Base-by-base conservation (phyloP, 1,284 basidiomycete genomes). In the Leccinum pachyderme region DNA sequence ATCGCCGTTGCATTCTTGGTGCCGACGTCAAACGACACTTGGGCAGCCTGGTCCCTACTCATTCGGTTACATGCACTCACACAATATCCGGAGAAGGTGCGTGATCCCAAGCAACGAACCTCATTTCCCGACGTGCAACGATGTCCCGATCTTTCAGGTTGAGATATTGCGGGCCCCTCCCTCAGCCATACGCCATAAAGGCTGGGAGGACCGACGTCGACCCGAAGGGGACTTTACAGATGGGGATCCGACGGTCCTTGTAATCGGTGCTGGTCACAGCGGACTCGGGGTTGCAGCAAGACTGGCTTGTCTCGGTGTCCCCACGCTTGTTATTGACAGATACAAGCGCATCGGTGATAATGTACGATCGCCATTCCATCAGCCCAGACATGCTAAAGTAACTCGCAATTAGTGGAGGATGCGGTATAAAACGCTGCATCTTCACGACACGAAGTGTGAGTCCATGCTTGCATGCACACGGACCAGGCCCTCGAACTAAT, bases 261-360 rank as follows among this genome's bases (percentile, higher is more conserved):
- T 72, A 32, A 56, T 76, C 31, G 74, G 74, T 7, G 74, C 69
- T 12, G 74, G 74, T 9, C 77, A 69, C 54, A 70, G 65, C 43
- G 75, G 76, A 25, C 65, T 78, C 29, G 60, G 55, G 22, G 49
- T 69, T 0, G 73, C 74, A 0, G 76, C 76, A 69, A 70, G 4
- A 62, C 76, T 22, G 47, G 61, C 24, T 54, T 64, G 37, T 39
- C 37, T 39, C 5, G 37, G 37, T 18, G 37, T 39, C 37, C 37
- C 37, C 12, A 39, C 37, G 4, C 66, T 77, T 27, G 61, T 77
- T 8, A 57, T 79, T 25, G 76, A 79, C 29, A 61, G 61, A 45
- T 66, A 64, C 15, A 22, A 56, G 18, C 62, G 66, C 12, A 52
- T 77, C 15, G 76, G 77, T 3, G 75, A 76, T 49, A 71, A 39